Evolutionary conservation across 768 basidiomycete genomes (phyloP), one percentile per base, ranked within the genome.

Genomic region (Amyloporia xantha): DNA sequence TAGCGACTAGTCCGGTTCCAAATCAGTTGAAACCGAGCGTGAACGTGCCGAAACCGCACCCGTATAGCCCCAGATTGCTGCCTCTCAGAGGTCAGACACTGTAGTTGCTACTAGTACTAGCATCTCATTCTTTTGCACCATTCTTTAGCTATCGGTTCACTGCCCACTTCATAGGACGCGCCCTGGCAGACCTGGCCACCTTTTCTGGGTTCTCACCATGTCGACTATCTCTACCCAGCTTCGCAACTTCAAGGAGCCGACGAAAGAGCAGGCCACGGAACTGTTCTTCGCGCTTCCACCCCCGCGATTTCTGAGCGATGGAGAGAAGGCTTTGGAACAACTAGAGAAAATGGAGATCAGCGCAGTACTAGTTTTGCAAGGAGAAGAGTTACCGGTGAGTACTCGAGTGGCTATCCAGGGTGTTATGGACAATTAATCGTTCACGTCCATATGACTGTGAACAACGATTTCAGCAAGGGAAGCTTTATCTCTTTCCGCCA

Each of bases 231-330:
- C 86, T 41, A 87, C 88, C 20, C 88, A 92, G 54, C 79, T 96
- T 39, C 82, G 92, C 48, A 79, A 88, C 62, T 92, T 93, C 77
- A 90, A 88, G 72, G 92, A 95, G 67, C 91, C 91, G 40, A 84
- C 86, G 5, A 91, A 83, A 68, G 92, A 95, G 48, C 84, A 95
- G 65, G 69, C 84, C 42, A 83, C 84, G 7, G 73, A 91, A 50
- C 78, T 87, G 53, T 93, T 86, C 79, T 95, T 94, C 72, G 88
- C 91, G 19, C 71, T 92, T 41, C 89, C 89, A 19, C 70, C 80
- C 36, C 61, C 46, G 7, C 58, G 58, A 28, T 36, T 42, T 19
- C 48, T 64, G 19, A 58, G 49, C 26, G 46, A 36, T 13, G 27
- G 40, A 9, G 50, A 41, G 40, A 39, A 48, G 47, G 36, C 25